A percentile compares a stretch with the other conserved stretches of the same genome.
phyloP scores from a whole-genome alignment of 257 asterid genomes.

The Capsicum chinense region DNA sequence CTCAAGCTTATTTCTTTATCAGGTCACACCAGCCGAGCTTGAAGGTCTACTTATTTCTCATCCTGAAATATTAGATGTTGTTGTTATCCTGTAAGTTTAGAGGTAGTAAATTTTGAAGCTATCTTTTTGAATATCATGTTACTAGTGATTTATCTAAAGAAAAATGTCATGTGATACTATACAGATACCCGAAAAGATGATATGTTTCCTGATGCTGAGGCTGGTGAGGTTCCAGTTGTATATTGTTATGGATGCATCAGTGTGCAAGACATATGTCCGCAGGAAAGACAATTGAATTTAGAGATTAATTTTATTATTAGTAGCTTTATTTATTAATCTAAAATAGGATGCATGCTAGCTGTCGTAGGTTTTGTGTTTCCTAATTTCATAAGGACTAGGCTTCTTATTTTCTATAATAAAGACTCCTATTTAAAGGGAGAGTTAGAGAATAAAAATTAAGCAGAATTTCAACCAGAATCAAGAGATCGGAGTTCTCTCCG shows the following conservation, averaged over 20 bases:
- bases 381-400: background rate
- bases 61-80: conserved; percentile 90
- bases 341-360: background rate
- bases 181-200: background rate
- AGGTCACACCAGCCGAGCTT: conserved; percentile 99
- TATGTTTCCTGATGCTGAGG: conserved; percentile 94
- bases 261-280: background rate
- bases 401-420: too few species aligned
- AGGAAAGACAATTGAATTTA: background rate
- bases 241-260: conserved; percentile 27
- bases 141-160: background rate
- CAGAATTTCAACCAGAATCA: too few species aligned
- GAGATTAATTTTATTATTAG: background rate
- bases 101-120: conserved; percentile 5
- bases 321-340: background rate
- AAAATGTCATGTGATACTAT: background rate
- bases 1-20: conserved; percentile 25
- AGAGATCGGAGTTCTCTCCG: too few species aligned
- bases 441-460: too few species aligned
- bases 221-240: conserved; percentile 93
- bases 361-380: background rate
- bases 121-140: background rate
- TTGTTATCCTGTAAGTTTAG: conserved; percentile 80
- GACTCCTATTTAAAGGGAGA: too few species aligned
- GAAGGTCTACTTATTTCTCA: conserved; percentile 95